phyloP scores from a whole-genome alignment of 306 rosid species.

The Vachellia collinsii region DNA sequence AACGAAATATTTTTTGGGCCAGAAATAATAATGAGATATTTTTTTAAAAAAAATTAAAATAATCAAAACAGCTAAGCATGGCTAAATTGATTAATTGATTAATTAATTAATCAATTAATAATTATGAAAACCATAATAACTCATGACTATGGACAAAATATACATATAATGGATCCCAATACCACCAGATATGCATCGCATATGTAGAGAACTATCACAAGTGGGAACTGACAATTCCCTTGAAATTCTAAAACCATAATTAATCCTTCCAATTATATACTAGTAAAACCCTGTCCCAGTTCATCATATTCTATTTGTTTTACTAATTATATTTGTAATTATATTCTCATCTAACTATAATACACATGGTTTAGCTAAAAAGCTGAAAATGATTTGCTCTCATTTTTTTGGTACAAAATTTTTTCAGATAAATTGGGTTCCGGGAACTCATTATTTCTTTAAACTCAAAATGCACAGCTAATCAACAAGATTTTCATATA shows the following conservation, averaged over 20 bases:
- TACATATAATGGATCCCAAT: slow-evolving; percentile 41
- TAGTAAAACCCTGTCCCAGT: neutral
- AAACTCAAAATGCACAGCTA: too few species aligned
- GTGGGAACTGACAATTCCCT: slow-evolving; percentile 22
- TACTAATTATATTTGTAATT: neutral
- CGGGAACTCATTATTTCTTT: too few species aligned
- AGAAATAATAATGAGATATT: neutral
- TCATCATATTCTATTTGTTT: neutral
- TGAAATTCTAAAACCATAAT: slow-evolving; percentile 24
- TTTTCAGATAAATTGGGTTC: too few species aligned
- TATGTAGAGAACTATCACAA: neutral
- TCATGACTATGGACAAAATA: neutral
- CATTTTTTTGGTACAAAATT: too few species aligned
- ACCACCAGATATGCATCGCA: slow-evolving; percentile 21
- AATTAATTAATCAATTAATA: neutral
- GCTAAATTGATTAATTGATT: neutral
- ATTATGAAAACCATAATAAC: slow-evolving; percentile 13
- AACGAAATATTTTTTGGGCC: neutral
- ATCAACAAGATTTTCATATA: too few species aligned
- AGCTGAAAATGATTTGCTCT: neutral
- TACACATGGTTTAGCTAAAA: neutral
- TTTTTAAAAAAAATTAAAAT: neutral
- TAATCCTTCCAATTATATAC: neutral
- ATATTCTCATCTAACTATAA: neutral
- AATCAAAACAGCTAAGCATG: slow-evolving; percentile 12